Base-by-base conservation (phyloP, 129 eudicot genomes). In the Pittosporum tobira region DNA sequence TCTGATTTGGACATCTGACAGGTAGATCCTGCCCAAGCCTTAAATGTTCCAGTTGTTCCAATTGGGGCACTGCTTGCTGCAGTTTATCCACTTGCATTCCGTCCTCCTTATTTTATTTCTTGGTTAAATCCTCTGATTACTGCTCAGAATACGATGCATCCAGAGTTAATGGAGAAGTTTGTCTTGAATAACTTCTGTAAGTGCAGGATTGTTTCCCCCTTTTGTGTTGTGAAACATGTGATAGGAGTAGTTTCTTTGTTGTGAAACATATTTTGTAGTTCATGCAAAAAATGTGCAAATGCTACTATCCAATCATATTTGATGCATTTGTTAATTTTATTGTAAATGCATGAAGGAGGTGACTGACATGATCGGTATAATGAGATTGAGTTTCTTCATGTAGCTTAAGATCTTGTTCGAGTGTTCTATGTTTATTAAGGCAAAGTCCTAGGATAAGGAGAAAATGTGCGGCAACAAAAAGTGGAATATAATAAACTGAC, bases 61-160 rank as follows among this genome's bases (percentile, higher is more conserved):
- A 54, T 85, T 47, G 88, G 94, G 55, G 88, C 83, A 60, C 59
- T 85, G 67, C 71, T 78, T 26, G 85, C 94, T 31, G 81, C 81
- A 31, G 79, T 78, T 42, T 71, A 85, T 75, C 88, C 94, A 63
- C 76, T 85, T 67, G 88, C 85, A 59, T 77, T 82, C 28, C 83
- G 75, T 45, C 94, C 94, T 55, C 88, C 94, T 29, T 85, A 77
- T 70, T 56, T 85, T 23, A 66, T 85, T 59, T 81, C 88, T 31
- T 81, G 94, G 94, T 73, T 85, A 56, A 85, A 62, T 48, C 66
- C 88, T 66, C 80, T 75, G 68, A 70, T 81, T 38, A 75, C 94
- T 67, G 80, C 88, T 30, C 80, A 81, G 60, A 70, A 81, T 54
- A 81, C 78, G 86, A 71, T 84, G 83, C 63, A 75, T 40, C 85